Percentiles rank a stretch among this genome's conserved stretches.
These are phyloP conservation scores for Aspergillus fischeri DNA, from an alignment of 2,329 filamentous ascomycete genomes.

Conservation along the genomic window DNA sequence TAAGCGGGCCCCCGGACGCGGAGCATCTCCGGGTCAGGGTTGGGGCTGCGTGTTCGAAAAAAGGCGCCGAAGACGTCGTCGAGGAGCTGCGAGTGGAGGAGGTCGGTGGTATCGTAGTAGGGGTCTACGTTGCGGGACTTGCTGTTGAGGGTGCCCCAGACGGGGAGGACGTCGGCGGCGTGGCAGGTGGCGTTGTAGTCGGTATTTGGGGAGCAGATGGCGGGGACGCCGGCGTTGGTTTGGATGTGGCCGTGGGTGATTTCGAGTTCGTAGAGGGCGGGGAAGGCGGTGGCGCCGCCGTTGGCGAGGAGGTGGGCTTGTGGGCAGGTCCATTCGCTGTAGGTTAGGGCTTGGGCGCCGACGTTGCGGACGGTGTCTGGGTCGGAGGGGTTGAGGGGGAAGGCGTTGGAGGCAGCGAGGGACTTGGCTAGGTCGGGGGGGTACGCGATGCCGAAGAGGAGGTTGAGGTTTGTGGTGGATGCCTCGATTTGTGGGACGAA, in stretches of 20 bases:
- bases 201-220: slow-evolving; percentile 21
- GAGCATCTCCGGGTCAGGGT: slow-evolving; percentile 17
- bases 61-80: slow-evolving; percentile 23
- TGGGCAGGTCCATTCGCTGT: slow-evolving; percentile 9
- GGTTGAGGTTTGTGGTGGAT: slow-evolving; percentile 7
- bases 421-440: slow-evolving; percentile 11
- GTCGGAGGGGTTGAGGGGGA: slow-evolving; percentile 11
- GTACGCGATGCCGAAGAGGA: slow-evolving; percentile 13
- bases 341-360: slow-evolving; percentile 6
- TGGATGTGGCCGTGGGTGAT: slow-evolving; percentile 22
- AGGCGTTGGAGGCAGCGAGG: slow-evolving; percentile 12
- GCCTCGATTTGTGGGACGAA: slow-evolving; percentile 10
- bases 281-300: slow-evolving; percentile 5
- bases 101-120: slow-evolving; percentile 17
- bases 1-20: slow-evolving; percentile 19
- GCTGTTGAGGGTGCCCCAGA: slow-evolving; percentile 25
- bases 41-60: slow-evolving; percentile 18
- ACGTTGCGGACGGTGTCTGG: slow-evolving; percentile 16
- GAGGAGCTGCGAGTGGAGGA: slow-evolving; percentile 20
- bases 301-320: slow-evolving; percentile 7
- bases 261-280: slow-evolving; percentile 17
- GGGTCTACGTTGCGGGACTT: slow-evolving; percentile 20
- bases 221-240: slow-evolving; percentile 11
- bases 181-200: slow-evolving; percentile 26
- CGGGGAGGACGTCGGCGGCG: slow-evolving; percentile 21